Base-by-base conservation (phyloP, 192 early-diverging fungal genomes). In the Ambispora gerdemannii region DNA sequence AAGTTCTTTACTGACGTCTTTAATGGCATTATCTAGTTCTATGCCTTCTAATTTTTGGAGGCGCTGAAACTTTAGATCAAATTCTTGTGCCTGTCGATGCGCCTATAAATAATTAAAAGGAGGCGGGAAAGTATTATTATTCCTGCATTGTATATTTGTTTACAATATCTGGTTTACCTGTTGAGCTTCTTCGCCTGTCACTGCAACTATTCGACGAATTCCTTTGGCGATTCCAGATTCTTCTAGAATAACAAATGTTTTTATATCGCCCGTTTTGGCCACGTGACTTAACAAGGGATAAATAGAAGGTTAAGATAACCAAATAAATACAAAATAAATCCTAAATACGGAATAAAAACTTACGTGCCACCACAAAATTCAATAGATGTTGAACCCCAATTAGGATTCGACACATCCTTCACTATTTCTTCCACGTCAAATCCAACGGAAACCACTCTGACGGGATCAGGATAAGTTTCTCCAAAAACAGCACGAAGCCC, bases 341-440 rank as follows among this genome's bases (percentile, higher is more conserved):
- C 13, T 47, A 2, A 25, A 19, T 25, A 62, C 27, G 22, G 17
- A 61, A 62, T 19, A 15, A 50, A 27, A 8, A 78, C 83, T 82
- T 66, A 84, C 79, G 96, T 98, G 73, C 97, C 97, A 72, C 97
- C 97, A 76, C 97, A 98, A 79, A 98, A 94, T 81, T 98, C 97
- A 63, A 98, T 87, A 38, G 92, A 94, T 65, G 88, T 89, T 50
- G 82, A 81, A 17, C 76, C 75, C 97, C 97, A 99, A 64, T 88
- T 84, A 32, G 82, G 80, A 72, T 95, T 93, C 25, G 83, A 75
- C 4, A 91, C 89, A 79, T 92, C 83, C 64, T 84, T 82, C 27
- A 96, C 77, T n/a, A 99, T 80, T 28, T 92, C 90, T 67, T 94
- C 90, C 19, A 97, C 83, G 72, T 92, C 89, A 66, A 85, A 87